These are phyloP conservation scores for Candida hispaniensis DNA, from an alignment of 805 yeast genomes.

Conservation along the genomic window DNA sequence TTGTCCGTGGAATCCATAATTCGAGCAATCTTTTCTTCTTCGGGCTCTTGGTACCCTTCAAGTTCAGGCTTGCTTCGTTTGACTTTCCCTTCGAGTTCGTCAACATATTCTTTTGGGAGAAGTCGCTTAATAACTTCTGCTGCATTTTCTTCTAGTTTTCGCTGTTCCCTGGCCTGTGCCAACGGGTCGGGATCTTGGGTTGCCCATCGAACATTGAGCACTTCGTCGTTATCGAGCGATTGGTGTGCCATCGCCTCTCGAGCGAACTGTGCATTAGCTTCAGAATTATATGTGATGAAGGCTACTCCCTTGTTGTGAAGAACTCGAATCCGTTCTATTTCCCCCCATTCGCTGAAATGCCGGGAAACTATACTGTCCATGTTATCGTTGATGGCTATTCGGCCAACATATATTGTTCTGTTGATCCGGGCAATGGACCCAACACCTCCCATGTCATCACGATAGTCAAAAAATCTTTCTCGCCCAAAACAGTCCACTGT, in stretches of 20 bases:
- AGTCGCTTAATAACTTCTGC: slow-evolving; percentile 33
- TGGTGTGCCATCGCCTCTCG: slow-evolving; percentile 91
- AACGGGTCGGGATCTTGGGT: slow-evolving; percentile 74
- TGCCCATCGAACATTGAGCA: slow-evolving; percentile 75
- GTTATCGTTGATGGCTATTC: slow-evolving; percentile 36
- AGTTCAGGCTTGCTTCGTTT: slow-evolving; percentile 19
- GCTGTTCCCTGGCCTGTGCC: slow-evolving; percentile 41
- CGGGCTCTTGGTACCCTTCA: slow-evolving; percentile 25
- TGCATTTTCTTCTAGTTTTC: slow-evolving; percentile 42
- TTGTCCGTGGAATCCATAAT: slow-evolving; percentile 3
- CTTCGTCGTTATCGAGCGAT: slow-evolving; percentile 54
- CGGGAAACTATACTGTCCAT: slow-evolving; percentile 34
- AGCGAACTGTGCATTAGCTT: slow-evolving; percentile 81
- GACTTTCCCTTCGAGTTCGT: slow-evolving; percentile 26
- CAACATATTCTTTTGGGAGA: slow-evolving; percentile 39
- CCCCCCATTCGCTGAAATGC: slow-evolving; percentile 67
- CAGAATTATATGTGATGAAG: slow-evolving; percentile 60
- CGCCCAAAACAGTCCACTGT: slow-evolving; percentile 88
- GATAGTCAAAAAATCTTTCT: slow-evolving; percentile 66
- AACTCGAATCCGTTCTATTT: slow-evolving; percentile 53
- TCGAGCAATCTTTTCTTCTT: slow-evolving; percentile 17
- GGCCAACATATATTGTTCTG: slow-evolving; percentile 65
- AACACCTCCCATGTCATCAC: slow-evolving; percentile 92
- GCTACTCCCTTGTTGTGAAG: slow-evolving; percentile 58
- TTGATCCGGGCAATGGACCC: slow-evolving; percentile 68